Percentiles rank a stretch among this genome's conserved stretches.
These are phyloP conservation scores for Hura crepitans DNA, from an alignment of 441 rosid genomes.

Conservation along the genomic window DNA sequence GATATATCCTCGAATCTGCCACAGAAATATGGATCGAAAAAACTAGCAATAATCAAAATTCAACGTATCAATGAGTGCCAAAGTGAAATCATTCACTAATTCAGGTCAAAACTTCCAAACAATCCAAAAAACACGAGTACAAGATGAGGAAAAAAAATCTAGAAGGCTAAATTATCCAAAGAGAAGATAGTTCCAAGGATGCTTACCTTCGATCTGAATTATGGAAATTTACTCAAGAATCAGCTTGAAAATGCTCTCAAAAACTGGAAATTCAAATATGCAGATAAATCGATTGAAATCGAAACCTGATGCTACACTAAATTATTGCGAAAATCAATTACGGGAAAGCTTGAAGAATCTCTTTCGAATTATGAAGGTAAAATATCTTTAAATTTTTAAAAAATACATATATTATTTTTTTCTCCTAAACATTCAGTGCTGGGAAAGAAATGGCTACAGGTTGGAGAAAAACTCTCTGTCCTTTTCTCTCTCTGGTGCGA, in stretches of 20 bases:
- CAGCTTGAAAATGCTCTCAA: slow-evolving; percentile 17
- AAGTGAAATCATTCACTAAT: slow-evolving; percentile 24
- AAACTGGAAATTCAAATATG: slow-evolving; percentile 12
- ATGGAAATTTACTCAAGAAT: slow-evolving; percentile 5
- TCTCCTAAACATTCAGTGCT: slow-evolving; percentile 12
- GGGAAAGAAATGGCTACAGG: slow-evolving; percentile 23
- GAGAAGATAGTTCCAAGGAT: background rate
- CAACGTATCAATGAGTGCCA: slow-evolving; percentile 12
- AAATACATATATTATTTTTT: background rate
- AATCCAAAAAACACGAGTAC: slow-evolving; percentile 9
- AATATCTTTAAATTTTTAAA: slow-evolving; percentile 3
- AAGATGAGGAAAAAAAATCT: background rate
- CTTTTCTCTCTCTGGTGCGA: slow-evolving; percentile 11
- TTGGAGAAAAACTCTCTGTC: slow-evolving; percentile 19
- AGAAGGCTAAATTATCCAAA: slow-evolving; percentile 7
- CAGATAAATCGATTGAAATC: background rate
- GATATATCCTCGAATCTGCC: slow-evolving; percentile 24
- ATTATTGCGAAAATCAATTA: background rate
- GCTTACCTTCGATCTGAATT: slow-evolving; percentile 37
- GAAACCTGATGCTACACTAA: background rate
- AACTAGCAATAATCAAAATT: slow-evolving; percentile 20
- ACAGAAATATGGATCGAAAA: slow-evolving; percentile 17
- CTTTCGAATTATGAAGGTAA: slow-evolving; percentile 23
- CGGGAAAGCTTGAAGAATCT: slow-evolving; percentile 28
- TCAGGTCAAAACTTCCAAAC: slow-evolving; percentile 27